phyloP scores from a whole-genome alignment of 176 grass and related monocot genomes.

The Zizania latifolia region DNA sequence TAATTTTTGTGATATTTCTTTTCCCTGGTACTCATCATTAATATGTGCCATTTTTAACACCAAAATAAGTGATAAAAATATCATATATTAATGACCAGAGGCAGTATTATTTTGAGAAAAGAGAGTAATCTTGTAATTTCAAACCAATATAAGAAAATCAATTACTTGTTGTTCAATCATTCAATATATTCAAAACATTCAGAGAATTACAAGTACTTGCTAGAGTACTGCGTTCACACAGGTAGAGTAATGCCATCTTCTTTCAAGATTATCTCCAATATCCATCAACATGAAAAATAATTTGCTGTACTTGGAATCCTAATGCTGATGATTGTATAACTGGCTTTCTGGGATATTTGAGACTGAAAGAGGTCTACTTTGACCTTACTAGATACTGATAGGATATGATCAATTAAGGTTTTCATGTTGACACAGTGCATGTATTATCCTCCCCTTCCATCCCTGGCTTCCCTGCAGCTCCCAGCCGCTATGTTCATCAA shows the following conservation, averaged over 20 bases:
- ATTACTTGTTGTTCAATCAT: neutral
- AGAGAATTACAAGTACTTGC: neutral
- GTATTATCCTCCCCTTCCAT: slow-evolving; percentile 45
- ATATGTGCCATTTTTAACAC: too few relatives aligned
- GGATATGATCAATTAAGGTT: neutral
- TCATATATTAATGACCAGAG: too few relatives aligned
- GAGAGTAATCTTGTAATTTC: neutral
- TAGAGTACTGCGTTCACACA: neutral
- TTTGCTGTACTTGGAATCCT: neutral
- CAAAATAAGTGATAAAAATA: too few relatives aligned
- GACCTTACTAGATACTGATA: slow-evolving; percentile 1
- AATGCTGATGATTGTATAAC: neutral
- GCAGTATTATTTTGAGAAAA: neutral
- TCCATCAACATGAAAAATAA: neutral
- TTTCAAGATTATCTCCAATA: neutral
- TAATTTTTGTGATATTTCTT: neutral
- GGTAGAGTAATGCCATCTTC: neutral
- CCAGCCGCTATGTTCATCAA: slow-evolving; percentile 38
- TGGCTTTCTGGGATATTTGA: neutral
- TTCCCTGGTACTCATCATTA: neutral
- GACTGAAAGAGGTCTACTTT: neutral
- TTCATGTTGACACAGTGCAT: slow-evolving; percentile 43
- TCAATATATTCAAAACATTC: neutral
- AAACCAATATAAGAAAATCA: neutral
- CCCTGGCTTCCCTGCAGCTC: slow-evolving; percentile 43